Percentiles rank a stretch among this genome's conserved stretches.
These are phyloP conservation scores for Malus hybrid DNA, from an alignment of 331 rosid species.

Conservation along the genomic window DNA sequence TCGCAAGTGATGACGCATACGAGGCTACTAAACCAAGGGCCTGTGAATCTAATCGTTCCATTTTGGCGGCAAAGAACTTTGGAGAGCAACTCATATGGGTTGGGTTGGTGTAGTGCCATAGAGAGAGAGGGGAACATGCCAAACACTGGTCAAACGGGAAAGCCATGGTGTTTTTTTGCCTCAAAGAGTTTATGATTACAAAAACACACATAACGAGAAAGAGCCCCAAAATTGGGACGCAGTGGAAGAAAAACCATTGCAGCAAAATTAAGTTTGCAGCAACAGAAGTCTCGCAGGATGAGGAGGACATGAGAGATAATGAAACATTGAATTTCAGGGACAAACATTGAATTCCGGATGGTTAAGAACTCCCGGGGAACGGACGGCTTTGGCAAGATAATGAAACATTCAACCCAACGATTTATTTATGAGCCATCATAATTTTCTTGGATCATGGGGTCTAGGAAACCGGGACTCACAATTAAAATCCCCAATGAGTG, in stretches of 20 bases:
- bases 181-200: conserved; percentile 48
- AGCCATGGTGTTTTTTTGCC: conserved; percentile 51
- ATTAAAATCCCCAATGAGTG: too few relatives aligned
- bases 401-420: too few relatives aligned
- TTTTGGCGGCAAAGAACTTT: conserved; percentile 33
- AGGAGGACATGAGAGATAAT: neutral
- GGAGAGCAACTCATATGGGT: conserved; percentile 65
- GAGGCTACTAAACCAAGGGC: conserved; percentile 60
- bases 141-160: conserved; percentile 62
- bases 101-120: neutral
- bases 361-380: too few relatives aligned
- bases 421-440: too few relatives aligned
- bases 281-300: neutral
- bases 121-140: conserved; percentile 73
- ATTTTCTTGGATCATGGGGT: too few relatives aligned
- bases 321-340: too few relatives aligned
- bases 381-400: too few relatives aligned
- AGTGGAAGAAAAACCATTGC: conserved; percentile 14
- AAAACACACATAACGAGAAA: conserved; percentile 43
- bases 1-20: conserved; percentile 59
- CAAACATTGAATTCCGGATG: too few relatives aligned
- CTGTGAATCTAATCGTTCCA: conserved; percentile 55
- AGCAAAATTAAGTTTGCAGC: conserved; percentile 1
- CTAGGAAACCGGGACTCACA: too few relatives aligned
- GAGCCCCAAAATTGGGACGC: conserved; percentile 48